Conservation (phyloP, 2,329 filamentous ascomycete genomes). For the Ascomycota sp. region DNA sequence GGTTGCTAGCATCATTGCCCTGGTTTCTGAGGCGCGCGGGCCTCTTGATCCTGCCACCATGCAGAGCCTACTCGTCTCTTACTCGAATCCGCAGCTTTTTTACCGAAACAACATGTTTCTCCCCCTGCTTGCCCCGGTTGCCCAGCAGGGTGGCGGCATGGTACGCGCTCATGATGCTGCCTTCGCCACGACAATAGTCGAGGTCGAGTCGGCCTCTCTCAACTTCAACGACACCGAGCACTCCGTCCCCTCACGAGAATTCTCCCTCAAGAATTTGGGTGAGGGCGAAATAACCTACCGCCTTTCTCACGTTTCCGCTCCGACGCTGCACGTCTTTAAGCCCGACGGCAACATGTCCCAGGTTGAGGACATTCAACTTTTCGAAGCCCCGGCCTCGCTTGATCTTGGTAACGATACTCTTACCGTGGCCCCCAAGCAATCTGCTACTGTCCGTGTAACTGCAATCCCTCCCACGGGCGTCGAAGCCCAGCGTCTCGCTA, state of each 20-base stretch:
- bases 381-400: conserved; percentile 15
- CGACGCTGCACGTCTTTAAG: conserved; percentile 30
- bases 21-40: conserved; percentile 30
- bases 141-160: conserved; percentile 40
- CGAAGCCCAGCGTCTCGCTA: conserved; percentile 16
- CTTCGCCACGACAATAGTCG: conserved; percentile 29
- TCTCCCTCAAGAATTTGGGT: conserved; percentile 35
- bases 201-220: conserved; percentile 33
- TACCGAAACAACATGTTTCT: conserved; percentile 19
- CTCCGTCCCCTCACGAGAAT: conserved; percentile 25
- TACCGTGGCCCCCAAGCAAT: conserved; percentile 19
- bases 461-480: conserved; percentile 19
- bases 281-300: conserved; percentile 26
- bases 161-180: conserved; percentile 40
- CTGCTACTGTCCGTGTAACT: conserved; percentile 24
- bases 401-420: conserved; percentile 21
- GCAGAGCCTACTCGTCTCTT: conserved; percentile 27
- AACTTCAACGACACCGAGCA: conserved; percentile 47
- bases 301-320: conserved; percentile 27
- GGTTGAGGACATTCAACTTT: conserved; percentile 18
- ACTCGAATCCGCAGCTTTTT: conserved; percentile 26
- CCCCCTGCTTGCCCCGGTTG: conserved; percentile 27
- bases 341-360: conserved; percentile 21
- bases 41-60: conserved; percentile 27
- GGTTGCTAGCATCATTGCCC: conserved; percentile 30